Evolutionary conservation across 805 yeast species (phyloP).

Genomic region (Lachancea meyersii): DNA sequence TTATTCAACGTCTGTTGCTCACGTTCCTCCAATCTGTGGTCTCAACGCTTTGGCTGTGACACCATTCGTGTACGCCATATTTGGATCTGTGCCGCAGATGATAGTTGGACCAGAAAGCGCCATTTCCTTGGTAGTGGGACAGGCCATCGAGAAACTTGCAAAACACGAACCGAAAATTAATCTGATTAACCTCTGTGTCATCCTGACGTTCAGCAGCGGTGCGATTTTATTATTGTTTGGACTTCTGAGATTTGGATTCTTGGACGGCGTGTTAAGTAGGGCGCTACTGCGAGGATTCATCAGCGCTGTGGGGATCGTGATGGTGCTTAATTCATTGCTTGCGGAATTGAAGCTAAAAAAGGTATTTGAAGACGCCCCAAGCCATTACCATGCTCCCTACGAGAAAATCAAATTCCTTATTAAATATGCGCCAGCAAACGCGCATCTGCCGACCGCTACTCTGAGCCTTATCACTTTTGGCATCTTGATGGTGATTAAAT

Average conservation of each 20-base stretch:
- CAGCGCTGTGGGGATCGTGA: slow-evolving; percentile 77
- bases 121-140: slow-evolving; percentile 76
- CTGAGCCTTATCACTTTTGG: slow-evolving; percentile 51
- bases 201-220: slow-evolving; percentile 72
- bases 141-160: slow-evolving; percentile 54
- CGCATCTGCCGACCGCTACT: slow-evolving; percentile 53
- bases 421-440: slow-evolving; percentile 39
- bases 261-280: slow-evolving; percentile 73
- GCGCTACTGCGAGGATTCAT: slow-evolving; percentile 77
- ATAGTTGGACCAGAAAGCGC: slow-evolving; percentile 92
- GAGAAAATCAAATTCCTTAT: slow-evolving; percentile 58
- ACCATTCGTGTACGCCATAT: slow-evolving; percentile 66
- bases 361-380: slow-evolving; percentile 40
- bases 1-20: slow-evolving; percentile 78
- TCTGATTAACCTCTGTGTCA: slow-evolving; percentile 54
- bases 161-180: slow-evolving; percentile 39
- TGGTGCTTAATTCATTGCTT: slow-evolving; percentile 70
- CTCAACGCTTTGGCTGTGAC: slow-evolving; percentile 69
- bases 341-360: slow-evolving; percentile 63
- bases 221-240: slow-evolving; percentile 67
- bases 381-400: slow-evolving; percentile 62
- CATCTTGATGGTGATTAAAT: slow-evolving; percentile 38
- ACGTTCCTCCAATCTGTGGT: slow-evolving; percentile 76
- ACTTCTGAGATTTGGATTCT: slow-evolving; percentile 74
- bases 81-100: slow-evolving; percentile 85